Base-by-base conservation (phyloP, 148 eudicot species). In the Rheum nobile region DNA sequence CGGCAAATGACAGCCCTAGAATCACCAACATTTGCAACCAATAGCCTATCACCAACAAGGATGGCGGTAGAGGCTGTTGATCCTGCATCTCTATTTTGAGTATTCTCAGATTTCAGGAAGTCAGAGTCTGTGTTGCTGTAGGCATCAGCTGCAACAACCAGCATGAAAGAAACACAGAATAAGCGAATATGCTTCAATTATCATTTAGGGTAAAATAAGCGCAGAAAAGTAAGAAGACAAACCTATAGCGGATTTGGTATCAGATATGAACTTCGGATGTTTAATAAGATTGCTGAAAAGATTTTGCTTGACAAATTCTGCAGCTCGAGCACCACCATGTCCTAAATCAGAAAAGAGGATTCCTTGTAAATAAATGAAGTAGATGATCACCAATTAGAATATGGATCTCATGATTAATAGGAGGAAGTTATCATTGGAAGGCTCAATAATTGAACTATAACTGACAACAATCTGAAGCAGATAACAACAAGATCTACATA, bases 61-160 rank as follows among this genome's bases (percentile, higher is more conserved):
- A 94, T 94, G 24, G 98, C 98, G 59, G 98, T 94, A 39, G 98
- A 94, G 82, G 98, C 98, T 83, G 98, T 94, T 41, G 98, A 94
- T 70, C 98, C 98, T 13, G 97, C 97, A 85, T 94, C 98, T 69
- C 90, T 80, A 76, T 88, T 83, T 84, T 91, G 96, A 82, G 83
- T 83, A 77, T 86, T 90, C 67, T 94, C 98, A 31, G 97, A 91
- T 67, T 94, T 94, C 78, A 91, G 77, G 77, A 94, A 91, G 75
- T 94, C 98, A 4, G 97, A 84, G 77, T 94, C 98, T 26, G 98
- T 94, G 70, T 87, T 96, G 74, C 52, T 91, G 83, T 94, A 94
- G 24, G 98, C 84, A 73, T 94, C 98, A 87, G 96, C 97, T 93
- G 90, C 80, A 80, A 72, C 10, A 47, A 72, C 34, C 75, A 63